Base-by-base conservation (phyloP, 306 rosid genomes). In the Cajanus cajan region DNA sequence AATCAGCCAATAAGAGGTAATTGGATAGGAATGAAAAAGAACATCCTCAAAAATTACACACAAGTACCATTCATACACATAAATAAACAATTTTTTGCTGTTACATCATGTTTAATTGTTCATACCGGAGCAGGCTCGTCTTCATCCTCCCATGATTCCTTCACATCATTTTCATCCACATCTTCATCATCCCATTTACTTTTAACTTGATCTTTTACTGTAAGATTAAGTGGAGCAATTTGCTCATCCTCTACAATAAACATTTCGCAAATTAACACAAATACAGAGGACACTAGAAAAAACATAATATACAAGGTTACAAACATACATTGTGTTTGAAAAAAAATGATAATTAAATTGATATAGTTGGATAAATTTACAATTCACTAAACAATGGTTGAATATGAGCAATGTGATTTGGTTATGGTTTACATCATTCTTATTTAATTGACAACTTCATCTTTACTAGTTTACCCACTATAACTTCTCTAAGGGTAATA, bases 91-190 rank as follows among this genome's bases (percentile, higher is more conserved):
- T 47, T 21, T 1, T 7, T 41, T 47, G n/a, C 11, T 8, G 40
- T 40, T 37, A 61, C 47, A 52, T 55, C 21, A 54, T 31, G 47
- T 45, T 39, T 25, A 22, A 47, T 14, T 34, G 57, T 82, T 59
- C 90, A 63, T 86, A 92, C 98, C 82, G 72, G 90, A 41, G 88
- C 88, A 77, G 90, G 91, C 82, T 92, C 98, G 39, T 92, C 98
- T 0, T 88, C 92, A 80, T 95, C 98, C 84, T 95, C 98, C 98
- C 98, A 95, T 14, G 97, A 92, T 1, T 92, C 98, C 86, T 90
- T 95, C 67, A 95, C 87, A 73, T 90, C 98, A 82, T 92, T 82
- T 14, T 90, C 97, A 68, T 95, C 98, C 19, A 82, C 85, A 66
- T 95, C 98, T 85, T 95, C 98, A 69, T 95, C 98, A 25, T 90